These are phyloP conservation scores for Lenzites betulinus DNA, from an alignment of 768 basidiomycete species.

Conservation along the genomic window DNA sequence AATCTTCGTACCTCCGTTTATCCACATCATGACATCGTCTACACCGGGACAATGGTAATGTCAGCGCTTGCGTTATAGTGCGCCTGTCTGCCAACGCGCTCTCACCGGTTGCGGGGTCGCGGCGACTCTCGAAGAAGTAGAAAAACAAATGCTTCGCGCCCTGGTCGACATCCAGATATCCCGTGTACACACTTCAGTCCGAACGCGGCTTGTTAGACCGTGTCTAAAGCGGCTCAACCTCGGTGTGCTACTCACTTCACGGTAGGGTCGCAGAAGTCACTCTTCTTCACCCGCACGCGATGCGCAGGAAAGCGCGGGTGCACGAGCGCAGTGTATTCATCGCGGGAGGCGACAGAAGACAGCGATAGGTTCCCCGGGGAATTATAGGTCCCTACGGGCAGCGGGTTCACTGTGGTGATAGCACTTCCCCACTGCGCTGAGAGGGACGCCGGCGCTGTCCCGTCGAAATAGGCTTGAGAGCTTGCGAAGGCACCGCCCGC, in stretches of 20 bases:
- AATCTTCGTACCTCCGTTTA: slow-evolving; percentile 50
- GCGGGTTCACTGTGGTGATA: neutral
- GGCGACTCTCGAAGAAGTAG: slow-evolving; percentile 62
- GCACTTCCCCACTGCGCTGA: neutral
- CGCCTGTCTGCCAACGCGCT: neutral
- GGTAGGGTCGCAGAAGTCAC: slow-evolving; percentile 62
- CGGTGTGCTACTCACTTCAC: slow-evolving; percentile 46
- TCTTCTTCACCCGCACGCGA: slow-evolving; percentile 61
- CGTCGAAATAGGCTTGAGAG: slow-evolving; percentile 5
- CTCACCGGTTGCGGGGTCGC: slow-evolving; percentile 42
- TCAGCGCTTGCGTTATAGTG: neutral
- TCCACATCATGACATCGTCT: slow-evolving; percentile 75
- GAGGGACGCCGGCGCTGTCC: neutral
- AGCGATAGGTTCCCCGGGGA: slow-evolving; percentile 19
- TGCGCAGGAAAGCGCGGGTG: slow-evolving; percentile 56
- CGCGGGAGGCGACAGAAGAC: slow-evolving; percentile 30
- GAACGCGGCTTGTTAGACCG: neutral
- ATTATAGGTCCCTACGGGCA: neutral
- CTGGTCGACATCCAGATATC: slow-evolving; percentile 48
- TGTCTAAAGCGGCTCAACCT: neutral
- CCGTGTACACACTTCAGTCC: slow-evolving; percentile 43
- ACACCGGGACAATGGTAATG: neutral
- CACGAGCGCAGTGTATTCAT: slow-evolving; percentile 22
- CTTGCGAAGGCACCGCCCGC: neutral
- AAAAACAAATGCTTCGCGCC: slow-evolving; percentile 58